Base-by-base conservation (phyloP, 2,329 filamentous ascomycete genomes). In the Beauveria bassiana region DNA sequence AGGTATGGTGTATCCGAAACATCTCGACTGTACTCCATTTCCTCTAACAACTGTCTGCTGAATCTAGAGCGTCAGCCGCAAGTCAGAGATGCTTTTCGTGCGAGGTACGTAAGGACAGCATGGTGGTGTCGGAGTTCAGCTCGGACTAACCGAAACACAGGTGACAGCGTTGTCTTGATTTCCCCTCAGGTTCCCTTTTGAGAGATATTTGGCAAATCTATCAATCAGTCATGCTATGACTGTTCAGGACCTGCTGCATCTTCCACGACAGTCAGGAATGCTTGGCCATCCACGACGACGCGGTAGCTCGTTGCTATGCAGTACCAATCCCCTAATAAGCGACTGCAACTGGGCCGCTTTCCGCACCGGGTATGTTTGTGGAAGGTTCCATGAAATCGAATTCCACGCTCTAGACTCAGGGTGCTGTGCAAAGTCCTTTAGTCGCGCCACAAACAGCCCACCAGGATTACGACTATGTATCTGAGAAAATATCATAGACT, bases 61-160 rank as follows among this genome's bases (percentile, higher is more conserved):
- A 3, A 45, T 50, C 22, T 31, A 96, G 90, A 96, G 93, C 16
- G 86, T 95, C 65, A 96, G 93, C 78, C 96, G 96, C 77, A 96
- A 97, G 75, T 96, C 92, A 49, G 95, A 98, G 74, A 99, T 99
- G 95, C 79, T 99, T 22, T 99, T 99, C 74, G 93, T 99, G 62
- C 83, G 95, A 90, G 93, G 93, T 93, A 78, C 65, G 83, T 74
- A n/a, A 51, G 9, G 6, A 45, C 12, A n/a, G 6, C 22, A 22
- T 2, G 10, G n/a, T 22, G 24, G 8, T 16, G 24, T 18, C 34
- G 7, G 22, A 49, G 28, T 46, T 26, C 22, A 24, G 28, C 42
- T 47, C 70, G 74, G 74, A 60, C 31, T 20, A 52, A 51, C 31
- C 18, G 34, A 22, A 22, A 53, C 28, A 49, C 65, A 90, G 87